Evolutionary conservation across 257 asterid genomes (phyloP), one percentile per base, ranked within the genome.

Genomic region (Cinchona pubescens): DNA sequence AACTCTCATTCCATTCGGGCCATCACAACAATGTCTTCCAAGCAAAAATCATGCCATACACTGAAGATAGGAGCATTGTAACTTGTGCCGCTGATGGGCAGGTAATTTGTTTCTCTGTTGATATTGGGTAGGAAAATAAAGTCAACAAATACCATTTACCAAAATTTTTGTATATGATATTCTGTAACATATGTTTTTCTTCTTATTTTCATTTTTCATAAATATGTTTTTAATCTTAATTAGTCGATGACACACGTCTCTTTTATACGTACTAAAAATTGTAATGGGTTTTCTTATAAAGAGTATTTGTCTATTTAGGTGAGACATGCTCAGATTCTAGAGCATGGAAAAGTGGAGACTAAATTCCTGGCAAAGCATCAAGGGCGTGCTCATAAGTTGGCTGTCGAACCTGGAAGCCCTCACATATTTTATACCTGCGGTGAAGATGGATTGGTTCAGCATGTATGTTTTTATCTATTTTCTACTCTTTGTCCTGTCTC

Each of bases 21-120:
- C 97, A 94, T 75, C 77, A 78, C 70, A 88, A 89, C 87, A 94
- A 90, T 84, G 90, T 90, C 55, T 94, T 94, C 75, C 97, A 94
- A 79, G 99, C 99, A 68, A 94, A 90, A 81, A 42, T 90, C 73
- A 92, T 94, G 94, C 97, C 97, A 62, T 88, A 79, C 87, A 78
- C 93, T 1, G 91, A 87, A n/a, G 98, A 92, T 77, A 88, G 87
- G 64, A 90, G 89, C 83, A 86, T 94, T 78, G 97, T 90, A 68
- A 94, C 96, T 9, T 92, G 95, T 49, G 97, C 95, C 77, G 98
- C 98, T 79, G 98, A 94, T 81, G 98, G 98, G 59, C 94, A 92
- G 98, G 98, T 93, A 76, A 70, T 66, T 23, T 56, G 16, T 68
- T 70, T 79, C 32, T 63, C 43, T 21, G 40, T 37, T 46, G 76